These are phyloP conservation scores for Xylona heveae DNA, from an alignment of 495 filamentous ascomycete species.

Conservation along the genomic window DNA sequence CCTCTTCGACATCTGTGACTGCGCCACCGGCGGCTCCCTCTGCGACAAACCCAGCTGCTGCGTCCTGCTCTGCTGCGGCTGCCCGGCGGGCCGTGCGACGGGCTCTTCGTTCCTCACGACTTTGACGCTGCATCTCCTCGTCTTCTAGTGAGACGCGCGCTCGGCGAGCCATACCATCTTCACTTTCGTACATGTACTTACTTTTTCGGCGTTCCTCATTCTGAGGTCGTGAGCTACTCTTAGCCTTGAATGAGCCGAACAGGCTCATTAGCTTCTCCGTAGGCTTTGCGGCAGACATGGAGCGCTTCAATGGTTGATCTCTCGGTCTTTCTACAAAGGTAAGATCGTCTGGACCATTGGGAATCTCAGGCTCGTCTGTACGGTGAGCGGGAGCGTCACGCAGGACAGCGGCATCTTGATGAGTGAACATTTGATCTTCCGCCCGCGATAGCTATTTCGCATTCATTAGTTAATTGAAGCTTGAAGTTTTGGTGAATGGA, in stretches of 20 bases:
- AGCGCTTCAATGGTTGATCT: neutral
- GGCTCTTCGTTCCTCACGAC: no score
- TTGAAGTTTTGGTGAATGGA: no score
- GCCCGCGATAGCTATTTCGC: no score
- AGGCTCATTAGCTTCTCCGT: slow-evolving; percentile 3
- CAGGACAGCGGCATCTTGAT: slow-evolving; percentile 2
- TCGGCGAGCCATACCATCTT: no score
- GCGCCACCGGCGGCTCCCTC: neutral
- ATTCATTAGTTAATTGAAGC: no score
- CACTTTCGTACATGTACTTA: no score
- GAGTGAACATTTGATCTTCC: no score
- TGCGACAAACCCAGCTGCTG: neutral
- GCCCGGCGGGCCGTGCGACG: neutral
- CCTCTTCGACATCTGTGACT: neutral
- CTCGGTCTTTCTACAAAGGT: neutral
- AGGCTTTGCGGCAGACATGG: slow-evolving; percentile 2
- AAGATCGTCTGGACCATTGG: neutral
- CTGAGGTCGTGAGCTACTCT: no score
- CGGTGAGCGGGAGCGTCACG: slow-evolving; percentile 1
- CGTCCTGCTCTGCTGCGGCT: neutral
- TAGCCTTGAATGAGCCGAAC: slow-evolving; percentile 5
- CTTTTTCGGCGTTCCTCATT: no score
- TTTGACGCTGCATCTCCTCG: no score
- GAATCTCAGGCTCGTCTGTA: neutral
- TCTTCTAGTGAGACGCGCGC: no score